Base-by-base conservation (phyloP, 305 asterid genomes). In the Fraxinus xanthoxyloides region DNA sequence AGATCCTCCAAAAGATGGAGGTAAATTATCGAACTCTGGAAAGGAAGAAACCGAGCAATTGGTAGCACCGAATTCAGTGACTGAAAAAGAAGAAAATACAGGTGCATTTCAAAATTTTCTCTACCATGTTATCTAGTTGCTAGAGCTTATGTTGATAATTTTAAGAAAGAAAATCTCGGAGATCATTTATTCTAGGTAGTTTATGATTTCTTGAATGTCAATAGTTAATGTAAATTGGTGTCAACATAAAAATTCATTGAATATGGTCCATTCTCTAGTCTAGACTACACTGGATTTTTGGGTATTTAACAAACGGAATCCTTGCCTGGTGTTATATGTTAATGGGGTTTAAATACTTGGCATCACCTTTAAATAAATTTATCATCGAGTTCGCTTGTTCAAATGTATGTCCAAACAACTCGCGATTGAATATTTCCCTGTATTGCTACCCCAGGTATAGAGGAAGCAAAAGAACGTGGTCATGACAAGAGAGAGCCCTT, bases 1-100 rank as follows among this genome's bases (percentile, higher is more conserved):
- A 24, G 93, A 87, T 81, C 88, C 86, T 83, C 84, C 76, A 38
- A 90, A 91, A 85, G 97, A 90, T 77, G 92, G 89, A 84, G 90
- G 85, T 31, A 85, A 80, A 89, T 73, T 77, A 79, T 77, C 92
- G 51, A 69, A 76, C 72, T 78, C 91, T 32, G 93, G 87, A 78
- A 86, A 87, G 84, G 85, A 88, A 85, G 95, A 87, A 80, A 82
- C 89, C 35, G 90, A 75, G 79, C 82, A 82, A 81, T 77, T 87
- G 73, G 76, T 79, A 79, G 76, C 77, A 79, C 81, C 91, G 73
- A 86, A 86, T 82, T 82, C 89, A 78, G 72, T 70, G 40, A 63
- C 83, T 79, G 93, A 86, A 75, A 89, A 84, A 73, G 89, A 85
- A 38, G 78, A 76, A 59, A 76, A 78, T 73, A 79, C 90, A 89